Conservation (phyloP, 139 green algal species). For the Volvox reticuliferus region DNA sequence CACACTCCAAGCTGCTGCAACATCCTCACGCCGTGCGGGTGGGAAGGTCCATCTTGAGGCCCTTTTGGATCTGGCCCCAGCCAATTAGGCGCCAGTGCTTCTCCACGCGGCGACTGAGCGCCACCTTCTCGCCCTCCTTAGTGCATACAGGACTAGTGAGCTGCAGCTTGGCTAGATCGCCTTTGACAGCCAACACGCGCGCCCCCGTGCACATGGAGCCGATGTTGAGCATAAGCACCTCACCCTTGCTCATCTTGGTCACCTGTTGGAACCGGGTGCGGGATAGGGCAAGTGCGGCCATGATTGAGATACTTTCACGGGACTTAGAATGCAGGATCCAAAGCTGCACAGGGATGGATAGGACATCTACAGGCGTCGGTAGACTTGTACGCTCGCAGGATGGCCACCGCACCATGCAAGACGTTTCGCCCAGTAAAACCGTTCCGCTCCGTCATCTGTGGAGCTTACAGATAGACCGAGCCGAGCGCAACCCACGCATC, state of each 20-base stretch:
- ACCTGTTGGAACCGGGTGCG: constrained; percentile 60
- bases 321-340: no score
- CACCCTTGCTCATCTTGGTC: constrained; percentile 96
- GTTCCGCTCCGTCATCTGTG: no score
- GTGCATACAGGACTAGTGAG: constrained; percentile 98
- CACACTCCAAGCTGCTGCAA: no score
- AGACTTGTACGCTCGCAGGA: no score
- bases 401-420: no score
- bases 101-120: constrained; percentile 94
- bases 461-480: no score
- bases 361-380: no score
- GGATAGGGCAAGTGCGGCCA: no score
- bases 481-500: no score
- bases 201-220: constrained; percentile 99
- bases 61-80: constrained; percentile 97
- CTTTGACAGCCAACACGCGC: constrained; percentile 96
- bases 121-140: constrained; percentile 98
- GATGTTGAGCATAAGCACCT: constrained; percentile 99
- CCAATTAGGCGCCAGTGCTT: constrained; percentile 99
- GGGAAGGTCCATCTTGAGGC: constrained; percentile 79
- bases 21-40: neutral
- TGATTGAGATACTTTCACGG: no score
- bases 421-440: no score
- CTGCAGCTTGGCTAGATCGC: constrained; percentile 98
- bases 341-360: no score